phyloP scores from a whole-genome alignment of 306 rosid species.

The Astragalus glycyphyllos region DNA sequence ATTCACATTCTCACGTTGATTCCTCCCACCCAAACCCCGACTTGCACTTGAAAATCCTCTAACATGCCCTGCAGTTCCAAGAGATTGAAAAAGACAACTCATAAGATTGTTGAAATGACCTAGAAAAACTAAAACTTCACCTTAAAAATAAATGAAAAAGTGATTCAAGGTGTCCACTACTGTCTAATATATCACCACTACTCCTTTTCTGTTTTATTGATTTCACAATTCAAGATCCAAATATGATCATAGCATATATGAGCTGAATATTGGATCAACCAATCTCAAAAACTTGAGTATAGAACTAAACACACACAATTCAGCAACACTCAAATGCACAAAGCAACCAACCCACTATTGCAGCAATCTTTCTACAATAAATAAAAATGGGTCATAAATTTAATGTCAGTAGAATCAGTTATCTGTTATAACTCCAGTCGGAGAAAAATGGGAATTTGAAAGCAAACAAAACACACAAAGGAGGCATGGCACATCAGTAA shows the following conservation, averaged over 20 bases:
- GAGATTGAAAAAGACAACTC: constrained; percentile 17
- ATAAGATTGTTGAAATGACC: constrained; percentile 27
- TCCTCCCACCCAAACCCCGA: constrained; percentile 23
- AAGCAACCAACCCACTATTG: neutral
- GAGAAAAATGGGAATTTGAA: too few relatives aligned
- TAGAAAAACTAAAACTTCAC: constrained; percentile 1
- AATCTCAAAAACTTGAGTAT: constrained; percentile 27
- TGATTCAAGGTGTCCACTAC: constrained; percentile 19
- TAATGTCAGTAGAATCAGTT: too few relatives aligned
- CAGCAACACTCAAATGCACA: constrained; percentile 19
- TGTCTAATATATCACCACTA: constrained; percentile 12
- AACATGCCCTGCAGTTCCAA: constrained; percentile 44
- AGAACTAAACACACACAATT: constrained; percentile 11
- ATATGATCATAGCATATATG: constrained; percentile 17
- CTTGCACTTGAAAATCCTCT: constrained; percentile 44
- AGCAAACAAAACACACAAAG: too few relatives aligned
- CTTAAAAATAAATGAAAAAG: neutral
- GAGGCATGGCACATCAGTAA: too few relatives aligned
- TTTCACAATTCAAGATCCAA: neutral
- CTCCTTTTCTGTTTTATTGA: constrained; percentile 8
- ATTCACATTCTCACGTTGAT: constrained; percentile 25
- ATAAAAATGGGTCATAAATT: neutral
- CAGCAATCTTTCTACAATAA: constrained; percentile 10
- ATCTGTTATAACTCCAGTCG: too few relatives aligned
- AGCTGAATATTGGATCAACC: neutral